phyloP scores from a whole-genome alignment of 805 yeast genomes.

The Lachancea dasiensis region DNA sequence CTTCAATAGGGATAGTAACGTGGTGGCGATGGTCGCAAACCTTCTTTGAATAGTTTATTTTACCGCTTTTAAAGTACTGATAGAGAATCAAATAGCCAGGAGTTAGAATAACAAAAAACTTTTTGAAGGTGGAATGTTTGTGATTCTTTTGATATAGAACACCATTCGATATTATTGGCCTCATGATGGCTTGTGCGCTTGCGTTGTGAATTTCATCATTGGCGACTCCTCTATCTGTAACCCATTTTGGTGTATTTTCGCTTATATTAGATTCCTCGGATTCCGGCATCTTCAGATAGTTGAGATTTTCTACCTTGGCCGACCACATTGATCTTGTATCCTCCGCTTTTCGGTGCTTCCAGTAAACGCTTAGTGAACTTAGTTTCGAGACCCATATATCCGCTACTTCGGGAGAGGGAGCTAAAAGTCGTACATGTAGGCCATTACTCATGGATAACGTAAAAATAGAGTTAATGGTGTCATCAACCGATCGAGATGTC shows the following conservation, averaged over 20 bases:
- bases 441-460: slow-evolving; percentile 47
- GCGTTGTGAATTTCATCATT: slow-evolving; percentile 50
- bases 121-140: slow-evolving; percentile 61
- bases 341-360: slow-evolving; percentile 45
- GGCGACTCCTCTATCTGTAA: slow-evolving; percentile 45
- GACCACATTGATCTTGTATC: slow-evolving; percentile 36
- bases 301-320: slow-evolving; percentile 42
- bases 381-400: slow-evolving; percentile 65
- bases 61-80: slow-evolving; percentile 43
- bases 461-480: slow-evolving; percentile 44
- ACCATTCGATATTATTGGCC: slow-evolving; percentile 60
- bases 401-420: slow-evolving; percentile 43
- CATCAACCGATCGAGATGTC: slow-evolving; percentile 16
- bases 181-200: slow-evolving; percentile 52
- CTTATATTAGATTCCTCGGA: slow-evolving; percentile 49
- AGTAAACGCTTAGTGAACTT: slow-evolving; percentile 42
- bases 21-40: slow-evolving; percentile 46
- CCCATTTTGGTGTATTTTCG: slow-evolving; percentile 46
- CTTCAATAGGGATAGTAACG: slow-evolving; percentile 54
- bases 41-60: slow-evolving; percentile 41
- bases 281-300: slow-evolving; percentile 46
- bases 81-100: slow-evolving; percentile 66
- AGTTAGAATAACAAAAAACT: slow-evolving; percentile 55
- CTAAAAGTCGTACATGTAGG: slow-evolving; percentile 44
- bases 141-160: slow-evolving; percentile 60